Evolutionary conservation across 257 asterid species (phyloP), one percentile per base, ranked within the genome.

Genomic region (Salvia hispanica): DNA sequence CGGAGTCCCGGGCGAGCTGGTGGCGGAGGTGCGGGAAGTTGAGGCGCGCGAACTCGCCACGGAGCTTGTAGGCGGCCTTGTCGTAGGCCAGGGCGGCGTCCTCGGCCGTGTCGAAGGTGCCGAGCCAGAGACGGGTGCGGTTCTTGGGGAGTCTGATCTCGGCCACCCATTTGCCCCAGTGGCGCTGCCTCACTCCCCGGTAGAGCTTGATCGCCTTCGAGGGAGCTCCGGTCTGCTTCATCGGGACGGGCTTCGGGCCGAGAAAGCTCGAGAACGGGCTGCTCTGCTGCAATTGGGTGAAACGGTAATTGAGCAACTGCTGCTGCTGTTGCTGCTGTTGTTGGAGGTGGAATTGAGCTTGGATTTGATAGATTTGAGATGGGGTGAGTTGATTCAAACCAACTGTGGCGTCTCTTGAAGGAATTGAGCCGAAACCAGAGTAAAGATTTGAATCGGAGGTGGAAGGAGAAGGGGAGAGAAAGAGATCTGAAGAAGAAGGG

Each of bases 91-190:
- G 51, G 14, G 96, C 97, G 0, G 97, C 97, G 7, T 88, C 96
- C 64, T 88, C 97, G 10, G 97, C 95, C 0, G 96, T 84, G 31
- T 91, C 96, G 64, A 91, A 91, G 2, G 97, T 91, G 15, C 97
- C 97, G 12, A 91, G 95, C 96, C 96, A 91, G 61, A 91, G 95
- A 73, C 97, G 73, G 9, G 95, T 88, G 28, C 96, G 73, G 86
- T 86, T 91, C 82, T 78, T 91, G 0, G 97, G 96, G 10, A 91
- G 93, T 76, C 97, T 84, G 40, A 91, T 91, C 58, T 91, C 97
- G 13, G 97, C 96, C 2, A 91, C 97, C 97, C 97, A 91, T 78
- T 91, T 91, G 31, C 97, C 97, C 97, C 96, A 88, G 53, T 91
- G 97, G 15, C 97, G 62, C 80, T 91, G 97, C 82, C 96, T 70